phyloP scores from a whole-genome alignment of 139 green algal genomes.

The Pseudopediastrum boryanum region DNA sequence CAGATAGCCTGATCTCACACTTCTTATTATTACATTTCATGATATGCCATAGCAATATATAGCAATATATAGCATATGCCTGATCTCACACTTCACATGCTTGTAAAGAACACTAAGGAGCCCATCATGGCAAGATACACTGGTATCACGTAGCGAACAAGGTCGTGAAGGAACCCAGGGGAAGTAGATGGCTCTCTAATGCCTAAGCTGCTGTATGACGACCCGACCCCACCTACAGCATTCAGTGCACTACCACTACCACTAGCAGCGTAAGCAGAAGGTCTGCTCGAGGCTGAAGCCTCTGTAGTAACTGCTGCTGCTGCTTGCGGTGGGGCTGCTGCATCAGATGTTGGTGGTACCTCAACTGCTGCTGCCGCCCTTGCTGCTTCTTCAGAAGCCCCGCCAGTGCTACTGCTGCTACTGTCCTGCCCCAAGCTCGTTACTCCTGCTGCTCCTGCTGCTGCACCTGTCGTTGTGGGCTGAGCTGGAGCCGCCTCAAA shows the following conservation, averaged over 20 bases:
- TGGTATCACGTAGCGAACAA: conserved; percentile 16
- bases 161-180: not conserved
- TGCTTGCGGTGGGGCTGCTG: conserved; percentile 34
- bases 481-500: too few relatives aligned
- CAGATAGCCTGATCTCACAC: too few relatives aligned
- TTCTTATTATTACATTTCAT: too few relatives aligned
- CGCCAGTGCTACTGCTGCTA: conserved; percentile 5
- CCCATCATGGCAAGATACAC: conserved; percentile 27
- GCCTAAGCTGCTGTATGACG: too few relatives aligned
- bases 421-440: not conserved
- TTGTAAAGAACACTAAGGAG: conserved; percentile 25
- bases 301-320: conserved; percentile 3
- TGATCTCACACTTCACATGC: too few relatives aligned
- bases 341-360: not conserved
- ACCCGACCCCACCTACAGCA: too few relatives aligned
- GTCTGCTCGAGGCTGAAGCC: conserved; percentile 1
- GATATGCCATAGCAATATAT: too few relatives aligned
- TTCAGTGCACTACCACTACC: too few relatives aligned
- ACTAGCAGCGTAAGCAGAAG: too few relatives aligned
- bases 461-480: too few relatives aligned
- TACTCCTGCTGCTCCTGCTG: not conserved
- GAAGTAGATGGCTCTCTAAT: too few relatives aligned
- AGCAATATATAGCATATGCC: too few relatives aligned
- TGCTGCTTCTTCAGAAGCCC: not conserved
- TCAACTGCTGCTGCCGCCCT: conserved; percentile 17